Percentiles rank a stretch among this genome's conserved stretches.
phyloP scores from a whole-genome alignment of 352 stramenopile species.

The Globisporangium sylvaticum region DNA sequence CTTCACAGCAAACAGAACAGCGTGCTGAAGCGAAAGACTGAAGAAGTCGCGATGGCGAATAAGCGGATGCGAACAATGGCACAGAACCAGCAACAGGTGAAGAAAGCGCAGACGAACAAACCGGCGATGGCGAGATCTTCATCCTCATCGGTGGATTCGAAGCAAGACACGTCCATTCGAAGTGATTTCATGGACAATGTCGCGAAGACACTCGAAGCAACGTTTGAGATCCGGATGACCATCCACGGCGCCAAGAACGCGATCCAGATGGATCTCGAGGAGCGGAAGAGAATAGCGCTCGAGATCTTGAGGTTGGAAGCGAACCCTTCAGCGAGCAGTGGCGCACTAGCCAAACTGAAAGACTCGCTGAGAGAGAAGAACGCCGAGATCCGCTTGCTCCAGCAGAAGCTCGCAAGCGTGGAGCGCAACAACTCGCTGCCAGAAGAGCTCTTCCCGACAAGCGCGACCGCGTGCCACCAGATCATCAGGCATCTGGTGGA shows the following conservation, averaged over 20 bases:
- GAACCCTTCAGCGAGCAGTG: slow-evolving; percentile 15
- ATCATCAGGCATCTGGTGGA: slow-evolving; percentile 52
- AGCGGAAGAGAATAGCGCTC: slow-evolving; percentile 46
- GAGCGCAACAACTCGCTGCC: slow-evolving; percentile 46
- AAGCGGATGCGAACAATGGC: slow-evolving; percentile 42
- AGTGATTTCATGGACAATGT: slow-evolving; percentile 24
- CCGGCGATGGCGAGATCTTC: not conserved
- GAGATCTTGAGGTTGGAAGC: slow-evolving; percentile 29
- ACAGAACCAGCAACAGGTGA: slow-evolving; percentile 22
- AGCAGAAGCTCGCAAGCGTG: slow-evolving; percentile 54
- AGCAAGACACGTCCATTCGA: not conserved
- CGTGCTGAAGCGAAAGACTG: slow-evolving; percentile 57
- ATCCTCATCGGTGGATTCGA: not conserved
- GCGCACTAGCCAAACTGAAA: slow-evolving; percentile 32
- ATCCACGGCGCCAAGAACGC: slow-evolving; percentile 46
- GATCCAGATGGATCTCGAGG: slow-evolving; percentile 45
- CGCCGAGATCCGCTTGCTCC: slow-evolving; percentile 49
- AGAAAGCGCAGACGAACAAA: slow-evolving; percentile 23
- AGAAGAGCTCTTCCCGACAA: slow-evolving; percentile 35
- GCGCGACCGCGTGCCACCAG: slow-evolving; percentile 39
- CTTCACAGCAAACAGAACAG: slow-evolving; percentile 41
- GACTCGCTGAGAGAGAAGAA: slow-evolving; percentile 44
- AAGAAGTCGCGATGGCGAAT: slow-evolving; percentile 37
- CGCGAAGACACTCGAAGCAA: slow-evolving; percentile 31
- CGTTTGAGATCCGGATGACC: slow-evolving; percentile 40